Percentiles rank a stretch among this genome's conserved stretches.
Evolutionary conservation across 2,329 filamentous ascomycete species (phyloP).

Genomic region (Metarhizium album): DNA sequence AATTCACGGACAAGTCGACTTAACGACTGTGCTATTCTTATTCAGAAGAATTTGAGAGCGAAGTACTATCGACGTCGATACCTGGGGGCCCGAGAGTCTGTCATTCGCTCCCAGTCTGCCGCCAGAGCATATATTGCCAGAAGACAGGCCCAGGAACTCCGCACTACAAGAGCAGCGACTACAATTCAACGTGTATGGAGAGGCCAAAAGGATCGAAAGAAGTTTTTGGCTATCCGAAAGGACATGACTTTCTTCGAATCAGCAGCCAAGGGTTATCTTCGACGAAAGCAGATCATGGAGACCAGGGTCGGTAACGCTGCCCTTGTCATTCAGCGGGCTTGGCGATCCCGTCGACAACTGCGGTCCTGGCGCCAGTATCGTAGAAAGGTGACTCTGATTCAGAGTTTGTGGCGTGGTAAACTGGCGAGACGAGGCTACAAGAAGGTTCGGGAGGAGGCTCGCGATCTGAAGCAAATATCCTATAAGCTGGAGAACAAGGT

Average conservation of each 20-base stretch:
- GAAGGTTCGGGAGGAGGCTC: constrained; percentile 82
- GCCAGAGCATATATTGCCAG: constrained; percentile 70
- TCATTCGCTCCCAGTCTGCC: constrained; percentile 70
- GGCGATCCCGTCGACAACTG: constrained; percentile 71
- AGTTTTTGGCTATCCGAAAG: constrained; percentile 65
- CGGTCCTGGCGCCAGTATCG: constrained; percentile 80
- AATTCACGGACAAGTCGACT: constrained; percentile 83
- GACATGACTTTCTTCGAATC: constrained; percentile 85
- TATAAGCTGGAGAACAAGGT: constrained; percentile 99
- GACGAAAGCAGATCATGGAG: constrained; percentile 86
- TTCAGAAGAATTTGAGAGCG: constrained; percentile 93
- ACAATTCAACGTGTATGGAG: constrained; percentile 94
- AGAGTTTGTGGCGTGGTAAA: constrained; percentile 87
- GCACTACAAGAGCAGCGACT: constrained; percentile 76
- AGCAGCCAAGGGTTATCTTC: constrained; percentile 81
- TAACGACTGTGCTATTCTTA: constrained; percentile 92
- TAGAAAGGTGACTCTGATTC: constrained; percentile 77
- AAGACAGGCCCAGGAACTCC: constrained; percentile 66
- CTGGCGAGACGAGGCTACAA: constrained; percentile 77
- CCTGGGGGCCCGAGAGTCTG: constrained; percentile 71
- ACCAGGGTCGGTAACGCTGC: constrained; percentile 88
- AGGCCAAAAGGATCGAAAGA: constrained; percentile 79
- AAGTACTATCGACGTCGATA: constrained; percentile 93
- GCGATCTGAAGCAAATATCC: constrained; percentile 97
- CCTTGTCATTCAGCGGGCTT: constrained; percentile 78